These are phyloP conservation scores for Deinandra increscens DNA, from an alignment of 129 eudicot species.

Conservation along the genomic window DNA sequence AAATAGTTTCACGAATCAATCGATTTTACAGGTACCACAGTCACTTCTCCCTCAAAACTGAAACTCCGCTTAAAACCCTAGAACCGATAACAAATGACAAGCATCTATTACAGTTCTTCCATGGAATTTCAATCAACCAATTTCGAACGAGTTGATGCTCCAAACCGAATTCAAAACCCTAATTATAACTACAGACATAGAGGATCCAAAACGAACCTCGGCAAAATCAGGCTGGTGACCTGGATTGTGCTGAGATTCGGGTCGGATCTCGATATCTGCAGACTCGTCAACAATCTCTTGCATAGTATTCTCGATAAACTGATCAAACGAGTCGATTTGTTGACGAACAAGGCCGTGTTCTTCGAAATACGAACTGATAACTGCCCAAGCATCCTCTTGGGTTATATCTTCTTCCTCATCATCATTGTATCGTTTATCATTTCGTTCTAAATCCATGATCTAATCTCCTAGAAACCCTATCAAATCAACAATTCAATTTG, in stretches of 20 bases:
- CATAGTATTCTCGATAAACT: slow-evolving; percentile 85
- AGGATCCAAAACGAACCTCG: slow-evolving; percentile 52
- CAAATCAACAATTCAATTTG: not conserved
- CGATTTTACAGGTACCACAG: too few species aligned
- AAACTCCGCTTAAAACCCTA: too few species aligned
- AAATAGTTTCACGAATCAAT: not conserved
- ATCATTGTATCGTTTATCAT: slow-evolving; percentile 37
- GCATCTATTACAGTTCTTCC: not conserved
- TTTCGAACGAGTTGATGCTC: not conserved
- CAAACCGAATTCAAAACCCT: not conserved
- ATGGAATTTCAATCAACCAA: slow-evolving; percentile 18
- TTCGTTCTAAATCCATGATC: slow-evolving; percentile 47
- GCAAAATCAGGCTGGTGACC: slow-evolving; percentile 77
- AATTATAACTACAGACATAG: not conserved
- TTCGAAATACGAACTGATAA: slow-evolving; percentile 75
- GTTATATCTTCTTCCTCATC: slow-evolving; percentile 75
- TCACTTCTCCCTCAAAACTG: too few species aligned
- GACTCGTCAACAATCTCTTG: slow-evolving; percentile 92
- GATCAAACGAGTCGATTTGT: slow-evolving; percentile 83
- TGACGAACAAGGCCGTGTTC: slow-evolving; percentile 89
- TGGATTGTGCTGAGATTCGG: slow-evolving; percentile 90
- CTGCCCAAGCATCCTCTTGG: slow-evolving; percentile 92
- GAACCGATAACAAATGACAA: not conserved
- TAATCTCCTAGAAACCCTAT: not conserved
- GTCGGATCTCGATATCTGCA: slow-evolving; percentile 84